A percentile compares a stretch with the other conserved stretches of the same genome.
phyloP scores from a whole-genome alignment of 345 rosid species.

The Eucalyptus sp. region DNA sequence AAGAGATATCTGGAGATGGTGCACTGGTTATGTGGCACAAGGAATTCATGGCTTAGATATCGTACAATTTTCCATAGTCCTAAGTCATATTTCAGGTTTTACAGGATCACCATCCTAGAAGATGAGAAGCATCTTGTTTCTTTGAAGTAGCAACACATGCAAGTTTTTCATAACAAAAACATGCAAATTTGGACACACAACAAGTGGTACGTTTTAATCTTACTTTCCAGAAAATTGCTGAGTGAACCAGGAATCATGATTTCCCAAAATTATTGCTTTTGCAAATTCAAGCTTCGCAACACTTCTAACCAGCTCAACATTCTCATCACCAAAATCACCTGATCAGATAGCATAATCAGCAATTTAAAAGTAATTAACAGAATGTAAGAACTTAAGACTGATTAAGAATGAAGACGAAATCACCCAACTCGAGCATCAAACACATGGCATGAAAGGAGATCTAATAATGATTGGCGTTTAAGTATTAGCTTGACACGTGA shows the following conservation, averaged over 20 bases:
- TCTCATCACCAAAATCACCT: constrained; percentile 93
- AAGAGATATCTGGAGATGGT: background rate
- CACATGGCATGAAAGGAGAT: background rate
- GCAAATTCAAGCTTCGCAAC: constrained; percentile 50
- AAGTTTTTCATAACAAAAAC: background rate
- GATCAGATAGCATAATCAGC: background rate
- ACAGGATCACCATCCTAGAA: background rate
- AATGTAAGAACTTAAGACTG: background rate
- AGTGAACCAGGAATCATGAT: constrained; percentile 84
- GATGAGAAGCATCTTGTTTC: background rate
- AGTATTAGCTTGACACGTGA: background rate
- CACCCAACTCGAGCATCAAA: background rate
- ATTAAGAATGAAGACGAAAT: background rate
- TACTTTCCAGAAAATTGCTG: constrained; percentile 39
- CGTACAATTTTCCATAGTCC: background rate
- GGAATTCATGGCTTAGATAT: background rate
- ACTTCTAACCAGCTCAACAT: constrained; percentile 54
- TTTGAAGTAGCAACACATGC: background rate
- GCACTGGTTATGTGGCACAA: background rate
- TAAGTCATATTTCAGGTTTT: background rate
- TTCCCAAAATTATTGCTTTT: constrained; percentile 74
- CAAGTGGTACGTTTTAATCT: background rate
- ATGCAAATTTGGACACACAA: background rate
- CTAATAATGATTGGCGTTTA: background rate
- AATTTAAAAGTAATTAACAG: background rate